Base-by-base conservation (phyloP, 2,329 filamentous ascomycete genomes). In the Karstenula rhodostoma region DNA sequence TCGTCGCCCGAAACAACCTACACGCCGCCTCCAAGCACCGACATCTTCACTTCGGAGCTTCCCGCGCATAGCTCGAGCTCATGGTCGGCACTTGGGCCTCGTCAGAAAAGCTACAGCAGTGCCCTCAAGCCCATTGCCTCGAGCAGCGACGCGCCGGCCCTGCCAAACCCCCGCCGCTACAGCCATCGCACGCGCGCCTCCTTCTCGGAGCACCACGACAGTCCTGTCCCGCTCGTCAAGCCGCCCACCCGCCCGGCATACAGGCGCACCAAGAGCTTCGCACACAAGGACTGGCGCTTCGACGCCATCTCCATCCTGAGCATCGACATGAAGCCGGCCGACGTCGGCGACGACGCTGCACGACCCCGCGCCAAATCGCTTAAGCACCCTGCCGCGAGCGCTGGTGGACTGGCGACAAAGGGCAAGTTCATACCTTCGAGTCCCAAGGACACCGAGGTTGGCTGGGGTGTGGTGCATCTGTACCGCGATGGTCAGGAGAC, bases 391-490 rank as follows among this genome's bases (percentile, higher is more conserved):
- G 63, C 66, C 15, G 56, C 67, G 4, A 73, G 61, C 40, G 61
- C 71, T 0, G 74, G 75, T 13, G 92, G 91, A 6, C 87, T 90
- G 53, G 89, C 92, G 60, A 96, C 94, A 1, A 97, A 94, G 76
- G 95, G 92, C 5, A 85, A 87, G 64, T 96, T 90, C 73, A 81
- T 92, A 22, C 89, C 91, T 0, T 83, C 94, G 0, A 86, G 90
- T 58, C 86, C 88, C 17, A 84, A 85, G 61, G 87, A 90, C 57
- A 93, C 92, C 0, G 90, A 96, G 61, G 84, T 93, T 1, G 92
- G 93, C 44, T 97, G 93, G 90, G 95, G 95, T 1, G 88, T 98
- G 15, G 93, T 99, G 2, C 95, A 97, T 76, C 85, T 99, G 29
- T 99, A 97, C 76, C 87, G 94, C 10, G 94, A 98, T 77, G 87